Evolutionary conservation across 169 alveolate species (phyloP).

Genomic region (Perkinsus olseni): DNA sequence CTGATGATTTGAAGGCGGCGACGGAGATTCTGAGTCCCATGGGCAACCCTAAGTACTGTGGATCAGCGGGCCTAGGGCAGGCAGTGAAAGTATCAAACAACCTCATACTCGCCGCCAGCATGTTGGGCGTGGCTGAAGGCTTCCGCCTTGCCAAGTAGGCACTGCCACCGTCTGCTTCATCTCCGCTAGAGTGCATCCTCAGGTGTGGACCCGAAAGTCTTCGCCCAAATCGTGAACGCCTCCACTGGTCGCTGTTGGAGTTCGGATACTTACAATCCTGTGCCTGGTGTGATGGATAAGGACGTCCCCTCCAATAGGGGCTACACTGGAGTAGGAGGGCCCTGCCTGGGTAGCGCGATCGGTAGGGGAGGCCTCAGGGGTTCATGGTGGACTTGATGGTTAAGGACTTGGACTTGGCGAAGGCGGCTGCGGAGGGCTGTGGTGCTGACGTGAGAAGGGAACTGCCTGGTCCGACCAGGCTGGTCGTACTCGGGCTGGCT

Average conservation of each 20-base stretch:
- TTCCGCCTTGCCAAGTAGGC: constrained; percentile 40
- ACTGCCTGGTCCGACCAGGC: too few relatives aligned
- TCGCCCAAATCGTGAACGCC: constrained; percentile 34
- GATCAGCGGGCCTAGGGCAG: constrained; percentile 36
- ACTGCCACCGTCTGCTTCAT: too few relatives aligned
- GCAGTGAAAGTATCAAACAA: constrained; percentile 52
- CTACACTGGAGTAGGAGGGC: constrained; percentile 25
- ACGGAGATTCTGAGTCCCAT: constrained; percentile 34
- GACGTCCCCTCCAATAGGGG: constrained; percentile 39
- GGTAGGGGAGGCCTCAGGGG: constrained; percentile 11
- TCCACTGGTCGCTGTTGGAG: constrained; percentile 50
- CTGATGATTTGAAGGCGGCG: constrained; percentile 27
- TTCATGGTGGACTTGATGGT: constrained; percentile 39
- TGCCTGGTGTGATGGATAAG: constrained; percentile 50
- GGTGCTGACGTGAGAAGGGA: neutral
- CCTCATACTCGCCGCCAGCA: constrained; percentile 46
- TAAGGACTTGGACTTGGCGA: constrained; percentile 48
- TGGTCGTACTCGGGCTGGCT: too few relatives aligned
- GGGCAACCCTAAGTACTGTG: constrained; percentile 55
- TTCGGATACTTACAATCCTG: constrained; percentile 47
- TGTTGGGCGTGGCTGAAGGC: constrained; percentile 55
- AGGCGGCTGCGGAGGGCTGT: constrained; percentile 36
- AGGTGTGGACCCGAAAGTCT: constrained; percentile 46
- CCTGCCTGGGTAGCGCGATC: neutral
- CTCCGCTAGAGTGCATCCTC: too few relatives aligned